Base-by-base conservation (phyloP, 495 filamentous ascomycete species). In the Podospora pseudocomata region DNA sequence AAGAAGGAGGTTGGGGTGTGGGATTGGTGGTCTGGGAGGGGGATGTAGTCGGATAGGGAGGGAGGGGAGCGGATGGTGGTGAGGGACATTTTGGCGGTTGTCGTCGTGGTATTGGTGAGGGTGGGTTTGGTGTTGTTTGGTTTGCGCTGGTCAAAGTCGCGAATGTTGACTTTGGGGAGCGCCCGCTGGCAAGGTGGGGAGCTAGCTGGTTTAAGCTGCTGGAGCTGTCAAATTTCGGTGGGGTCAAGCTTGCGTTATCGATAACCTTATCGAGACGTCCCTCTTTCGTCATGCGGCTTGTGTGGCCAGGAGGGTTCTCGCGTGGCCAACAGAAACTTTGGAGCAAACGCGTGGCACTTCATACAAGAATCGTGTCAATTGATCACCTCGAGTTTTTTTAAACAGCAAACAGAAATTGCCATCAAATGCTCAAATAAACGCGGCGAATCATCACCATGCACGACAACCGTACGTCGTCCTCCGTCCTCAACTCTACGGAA, bases 1-100 rank as follows among this genome's bases (percentile, higher is more conserved):
- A 98, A 99, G 85, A 98, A 99, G 32, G 89, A 93, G 62, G 81
- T 77, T 0, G 95, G 95, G 9, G 95, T 99, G 68, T 89, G 88
- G 30, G 90, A 87, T 76, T 96, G 92, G 79, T 97, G 92, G 65
- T 90, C 88, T 19, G 85, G 81, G 58, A 99, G 85, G 11, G 88
- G 83, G 28, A 87, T 90, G 82, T 92, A 97, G 67, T 84, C 82
- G 55, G 73, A 64, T 26, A 79, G 72, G 30, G 78, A 75, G 20
- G 82, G 81, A 30, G 81, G 77, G 1, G 72, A 74, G 26, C 79
- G 77, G 32, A 84, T 82, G 7, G 77, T 78, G 13, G 78, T 75
- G 20, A 79, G 75, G 20, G 76, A 63, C 79, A 83, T 82, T 16
- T 68, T 72, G 54, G 15, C 49, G 53, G n/a, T 49, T 65, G 3